A percentile compares a stretch with the other conserved stretches of the same genome.
Conservation (phyloP, 257 asterid species). For the Sherardia arvensis region DNA sequence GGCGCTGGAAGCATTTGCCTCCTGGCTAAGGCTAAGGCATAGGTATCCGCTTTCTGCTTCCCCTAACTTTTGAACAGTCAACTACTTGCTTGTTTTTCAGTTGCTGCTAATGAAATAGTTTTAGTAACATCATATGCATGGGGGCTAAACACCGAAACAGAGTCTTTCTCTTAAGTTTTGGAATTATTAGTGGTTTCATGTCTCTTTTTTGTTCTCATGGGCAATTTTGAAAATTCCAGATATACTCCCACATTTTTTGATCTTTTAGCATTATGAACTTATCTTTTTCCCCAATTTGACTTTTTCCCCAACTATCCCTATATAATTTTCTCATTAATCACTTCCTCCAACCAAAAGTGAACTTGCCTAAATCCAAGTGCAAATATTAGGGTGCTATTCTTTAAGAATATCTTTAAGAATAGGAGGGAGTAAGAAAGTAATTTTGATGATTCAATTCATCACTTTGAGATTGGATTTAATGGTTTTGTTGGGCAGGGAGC, state of each 20-base stretch:
- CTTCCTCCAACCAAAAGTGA: no score
- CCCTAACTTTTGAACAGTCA: background rate
- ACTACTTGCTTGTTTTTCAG: background rate
- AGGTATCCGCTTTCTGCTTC: constrained; percentile 40
- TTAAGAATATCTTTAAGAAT: no score
- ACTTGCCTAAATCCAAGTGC: no score
- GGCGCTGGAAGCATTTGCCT: constrained; percentile 98
- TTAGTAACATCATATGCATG: background rate
- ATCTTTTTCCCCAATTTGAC: no score
- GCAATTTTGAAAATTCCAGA: background rate
- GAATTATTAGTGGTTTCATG: background rate
- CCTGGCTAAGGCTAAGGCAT: constrained; percentile 95
- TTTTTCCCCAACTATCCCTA: no score
- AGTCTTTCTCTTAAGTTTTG: background rate
- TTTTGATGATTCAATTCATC: background rate
- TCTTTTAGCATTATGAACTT: background rate
- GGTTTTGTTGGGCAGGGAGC: background rate
- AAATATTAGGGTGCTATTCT: no score
- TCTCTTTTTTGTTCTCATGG: background rate
- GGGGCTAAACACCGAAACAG: background rate
- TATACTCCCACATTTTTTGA: background rate
- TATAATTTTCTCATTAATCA: no score
- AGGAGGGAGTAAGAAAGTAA: no score
- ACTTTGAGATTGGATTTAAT: background rate
- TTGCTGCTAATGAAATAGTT: constrained; percentile 3